Percentiles rank a stretch among this genome's conserved stretches.
Evolutionary conservation across 2,329 filamentous ascomycete genomes (phyloP).

Genomic region (Cryphonectria naterciae): DNA sequence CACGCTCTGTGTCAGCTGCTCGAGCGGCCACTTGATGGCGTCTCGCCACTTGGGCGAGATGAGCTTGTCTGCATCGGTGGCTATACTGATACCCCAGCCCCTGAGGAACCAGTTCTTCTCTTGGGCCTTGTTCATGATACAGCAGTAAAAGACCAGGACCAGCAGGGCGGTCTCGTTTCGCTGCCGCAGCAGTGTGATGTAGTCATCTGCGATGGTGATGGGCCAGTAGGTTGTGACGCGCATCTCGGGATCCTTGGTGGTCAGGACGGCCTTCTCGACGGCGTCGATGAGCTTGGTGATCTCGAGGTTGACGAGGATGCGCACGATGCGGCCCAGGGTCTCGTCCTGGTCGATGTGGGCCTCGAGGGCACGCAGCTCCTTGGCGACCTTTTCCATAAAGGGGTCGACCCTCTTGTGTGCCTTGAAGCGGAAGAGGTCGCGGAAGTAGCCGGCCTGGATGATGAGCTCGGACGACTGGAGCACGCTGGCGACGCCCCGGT

Average conservation of each 20-base stretch:
- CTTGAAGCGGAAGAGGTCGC: constrained; percentile 31
- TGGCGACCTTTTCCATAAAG: constrained; percentile 18
- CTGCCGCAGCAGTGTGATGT: constrained; percentile 31
- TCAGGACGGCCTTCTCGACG: constrained; percentile 26
- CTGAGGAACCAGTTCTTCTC: constrained; percentile 31
- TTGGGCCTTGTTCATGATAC: constrained; percentile 32
- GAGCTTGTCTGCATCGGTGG: constrained; percentile 14
- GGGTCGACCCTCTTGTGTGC: constrained; percentile 17
- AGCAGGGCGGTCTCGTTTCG: constrained; percentile 31
- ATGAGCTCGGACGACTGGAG: constrained; percentile 33
- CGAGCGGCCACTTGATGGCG: constrained; percentile 24
- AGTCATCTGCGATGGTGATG: constrained; percentile 32
- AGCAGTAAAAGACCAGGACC: constrained; percentile 34
- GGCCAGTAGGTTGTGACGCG: constrained; percentile 34
- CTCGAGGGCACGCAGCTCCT: constrained; percentile 22
- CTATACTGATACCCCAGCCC: constrained; percentile 21
- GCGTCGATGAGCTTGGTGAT: constrained; percentile 27
- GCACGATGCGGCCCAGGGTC: constrained; percentile 12
- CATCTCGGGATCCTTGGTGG: constrained; percentile 31
- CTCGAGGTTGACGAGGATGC: constrained; percentile 22
- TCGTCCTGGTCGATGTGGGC: constrained; percentile 17
- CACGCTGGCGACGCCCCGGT: constrained; percentile 39
- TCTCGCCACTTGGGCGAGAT: constrained; percentile 19
- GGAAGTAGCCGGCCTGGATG: constrained; percentile 33
- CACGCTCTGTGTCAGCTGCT: constrained; percentile 15